phyloP scores from a whole-genome alignment of 805 yeast species.

The Millerozyma miso region DNA sequence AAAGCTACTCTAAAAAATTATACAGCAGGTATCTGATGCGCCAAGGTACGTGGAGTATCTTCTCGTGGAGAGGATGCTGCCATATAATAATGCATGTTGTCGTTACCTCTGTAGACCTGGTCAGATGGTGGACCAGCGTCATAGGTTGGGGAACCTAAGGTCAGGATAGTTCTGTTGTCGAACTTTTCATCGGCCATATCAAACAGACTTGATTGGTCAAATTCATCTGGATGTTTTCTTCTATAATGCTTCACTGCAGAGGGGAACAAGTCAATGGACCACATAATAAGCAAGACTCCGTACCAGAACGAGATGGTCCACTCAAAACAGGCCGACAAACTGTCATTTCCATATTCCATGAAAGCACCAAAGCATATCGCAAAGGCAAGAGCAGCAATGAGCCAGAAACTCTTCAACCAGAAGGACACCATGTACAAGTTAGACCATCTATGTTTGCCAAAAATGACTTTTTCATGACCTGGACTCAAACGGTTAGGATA shows the following conservation, averaged over 20 bases:
- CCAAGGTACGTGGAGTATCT: background rate
- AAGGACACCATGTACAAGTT: slow-evolving; percentile 47
- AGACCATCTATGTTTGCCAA: slow-evolving; percentile 34
- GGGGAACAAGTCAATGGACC: slow-evolving; percentile 68
- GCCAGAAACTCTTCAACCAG: slow-evolving; percentile 59
- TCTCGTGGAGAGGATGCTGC: too few relatives aligned
- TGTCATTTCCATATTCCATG: slow-evolving; percentile 27
- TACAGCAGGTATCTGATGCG: background rate
- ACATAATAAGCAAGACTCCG: slow-evolving; percentile 59
- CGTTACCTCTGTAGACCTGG: background rate
- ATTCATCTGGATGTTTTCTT: slow-evolving; percentile 25
- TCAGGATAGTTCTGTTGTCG: slow-evolving; percentile 14
- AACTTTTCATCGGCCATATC: slow-evolving; percentile 4
- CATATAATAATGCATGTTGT: too few relatives aligned
- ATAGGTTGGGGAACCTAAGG: slow-evolving; percentile 17
- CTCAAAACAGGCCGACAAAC: slow-evolving; percentile 65
- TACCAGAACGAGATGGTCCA: slow-evolving; percentile 89
- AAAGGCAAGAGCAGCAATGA: slow-evolving; percentile 56
- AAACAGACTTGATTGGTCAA: slow-evolving; percentile 14
- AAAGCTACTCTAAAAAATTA: background rate
- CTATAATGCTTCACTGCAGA: slow-evolving; percentile 42
- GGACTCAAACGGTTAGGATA: slow-evolving; percentile 34
- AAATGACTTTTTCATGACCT: slow-evolving; percentile 35
- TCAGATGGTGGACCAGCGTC: background rate
- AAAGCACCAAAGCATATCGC: slow-evolving; percentile 65